Conservation (phyloP, 2,329 filamentous ascomycete genomes). For the Hortaea sp. region DNA sequence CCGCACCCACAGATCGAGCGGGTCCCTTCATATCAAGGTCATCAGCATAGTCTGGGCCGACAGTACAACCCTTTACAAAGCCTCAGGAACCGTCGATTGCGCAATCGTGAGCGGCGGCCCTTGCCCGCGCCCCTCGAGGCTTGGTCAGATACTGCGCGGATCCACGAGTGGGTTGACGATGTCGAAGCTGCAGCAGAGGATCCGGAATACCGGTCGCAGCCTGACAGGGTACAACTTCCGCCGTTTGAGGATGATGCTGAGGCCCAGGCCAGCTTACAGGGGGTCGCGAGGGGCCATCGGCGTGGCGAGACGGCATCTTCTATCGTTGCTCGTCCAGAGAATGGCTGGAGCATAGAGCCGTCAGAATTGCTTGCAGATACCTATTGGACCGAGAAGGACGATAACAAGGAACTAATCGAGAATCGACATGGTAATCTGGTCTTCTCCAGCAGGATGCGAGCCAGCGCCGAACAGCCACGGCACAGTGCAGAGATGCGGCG, state of each 20-base stretch:
- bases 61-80: constrained; percentile 87
- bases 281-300: constrained; percentile 15
- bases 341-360: constrained; percentile 77
- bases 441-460: constrained; percentile 39
- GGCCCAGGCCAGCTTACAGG: constrained; percentile 3
- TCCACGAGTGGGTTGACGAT: constrained; percentile 67
- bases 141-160: constrained; percentile 63
- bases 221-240: constrained; percentile 20
- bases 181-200: constrained; percentile 42
- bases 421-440: constrained; percentile 67
- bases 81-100: constrained; percentile 78
- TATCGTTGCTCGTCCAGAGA: constrained; percentile 61
- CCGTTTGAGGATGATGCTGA: constrained; percentile 16
- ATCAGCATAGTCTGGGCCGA: constrained; percentile 47
- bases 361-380: constrained; percentile 81
- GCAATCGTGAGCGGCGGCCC: constrained; percentile 63
- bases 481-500: constrained; percentile 11
- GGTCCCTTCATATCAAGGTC: constrained; percentile 27
- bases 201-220: constrained; percentile 29
- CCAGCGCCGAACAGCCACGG: constrained; percentile 14
- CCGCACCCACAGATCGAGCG: constrained; percentile 30
- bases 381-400: constrained; percentile 76
- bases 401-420: constrained; percentile 72
- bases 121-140: constrained; percentile 67
- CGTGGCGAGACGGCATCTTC: constrained; percentile 34